Evolutionary conservation across 768 basidiomycete genomes (phyloP).

Genomic region (Podaxis mareebaensis): DNA sequence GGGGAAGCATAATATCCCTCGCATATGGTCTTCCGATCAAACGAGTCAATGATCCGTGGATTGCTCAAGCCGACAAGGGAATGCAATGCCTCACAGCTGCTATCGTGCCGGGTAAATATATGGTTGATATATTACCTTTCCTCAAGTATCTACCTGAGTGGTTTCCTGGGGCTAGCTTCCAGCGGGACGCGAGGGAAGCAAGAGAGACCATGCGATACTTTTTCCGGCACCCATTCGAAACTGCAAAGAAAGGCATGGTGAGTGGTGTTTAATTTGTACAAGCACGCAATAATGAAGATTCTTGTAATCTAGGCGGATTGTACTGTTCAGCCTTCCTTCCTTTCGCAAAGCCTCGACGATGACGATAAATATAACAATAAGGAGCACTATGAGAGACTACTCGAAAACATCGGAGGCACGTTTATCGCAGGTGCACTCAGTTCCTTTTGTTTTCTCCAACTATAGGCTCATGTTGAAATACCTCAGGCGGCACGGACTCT

Average conservation of each 20-base stretch:
- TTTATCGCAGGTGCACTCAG: constrained; percentile 6
- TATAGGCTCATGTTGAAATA: not conserved
- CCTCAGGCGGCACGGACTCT: constrained; percentile 13
- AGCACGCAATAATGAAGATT: too few species aligned
- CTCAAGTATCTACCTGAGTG: constrained; percentile 47
- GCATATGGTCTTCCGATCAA: constrained; percentile 14
- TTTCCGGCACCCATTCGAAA: constrained; percentile 32
- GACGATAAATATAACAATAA: not conserved
- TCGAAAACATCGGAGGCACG: constrained; percentile 6
- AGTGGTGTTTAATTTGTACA: not conserved
- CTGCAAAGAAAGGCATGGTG: constrained; percentile 21
- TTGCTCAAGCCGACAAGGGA: constrained; percentile 27
- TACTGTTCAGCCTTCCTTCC: not conserved
- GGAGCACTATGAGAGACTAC: not conserved
- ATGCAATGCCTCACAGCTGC: constrained; percentile 22
- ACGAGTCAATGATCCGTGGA: constrained; percentile 29
- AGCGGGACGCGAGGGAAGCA: constrained; percentile 45
- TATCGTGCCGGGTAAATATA: constrained; percentile 22
- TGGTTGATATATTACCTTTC: constrained; percentile 38
- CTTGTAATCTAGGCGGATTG: not conserved
- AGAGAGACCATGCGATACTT: constrained; percentile 30
- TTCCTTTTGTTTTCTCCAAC: not conserved
- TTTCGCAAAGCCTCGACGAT: constrained; percentile 9
- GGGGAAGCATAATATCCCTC: constrained; percentile 15
- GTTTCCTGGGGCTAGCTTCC: constrained; percentile 58